Evolutionary conservation across 1,284 basidiomycete genomes (phyloP), one percentile per base, ranked within the genome.

Genomic region (Fomitopsis betulina): DNA sequence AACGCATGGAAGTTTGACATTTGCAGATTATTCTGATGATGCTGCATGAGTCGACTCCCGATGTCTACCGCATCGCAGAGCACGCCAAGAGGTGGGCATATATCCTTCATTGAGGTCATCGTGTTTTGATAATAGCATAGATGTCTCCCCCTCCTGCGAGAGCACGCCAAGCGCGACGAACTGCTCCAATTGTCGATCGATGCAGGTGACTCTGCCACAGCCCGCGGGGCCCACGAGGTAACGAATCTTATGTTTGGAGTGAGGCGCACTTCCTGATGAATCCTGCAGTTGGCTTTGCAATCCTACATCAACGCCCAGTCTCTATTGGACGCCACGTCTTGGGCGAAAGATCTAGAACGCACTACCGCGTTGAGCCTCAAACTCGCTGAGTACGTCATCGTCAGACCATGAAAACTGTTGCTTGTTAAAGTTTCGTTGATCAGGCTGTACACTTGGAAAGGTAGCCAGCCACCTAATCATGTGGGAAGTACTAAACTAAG

Each of bases 191-290:
- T 86, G 25, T 72, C 87, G 9, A 80, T 86, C 32, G 81, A 87
- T 56, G 86, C 87, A 25, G 87, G 85, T 1, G 84, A 88, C 64
- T 82, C 85, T 43, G 85, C 87, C 2, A 83, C 84, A 76, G 78
- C 80, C 15, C 78, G 85, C 54, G 87, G 87, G 33, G 87, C 87
- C 38, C 86, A 89, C 65, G 87, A 89, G 75, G 86, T 87, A 66
- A 50, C 21, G 32, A 30, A 32, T 25, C 10, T 40, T 45, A 47
- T 13, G 15, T 33, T 10, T 15, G 10, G 6, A 25, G 6, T 15
- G 9, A 30, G 4, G 33, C 35, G 39, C 53, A 39, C 38, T 54
- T 17, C 21, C 39, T 56, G 39, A 21, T 51, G 30, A 17, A 33
- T 54, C 1, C 37, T 43, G 13, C 43, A 88, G 85, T 73, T 86